These are phyloP conservation scores for Blastobotrys petasosporus DNA, from an alignment of 1,139 yeast genomes.

Conservation along the genomic window DNA sequence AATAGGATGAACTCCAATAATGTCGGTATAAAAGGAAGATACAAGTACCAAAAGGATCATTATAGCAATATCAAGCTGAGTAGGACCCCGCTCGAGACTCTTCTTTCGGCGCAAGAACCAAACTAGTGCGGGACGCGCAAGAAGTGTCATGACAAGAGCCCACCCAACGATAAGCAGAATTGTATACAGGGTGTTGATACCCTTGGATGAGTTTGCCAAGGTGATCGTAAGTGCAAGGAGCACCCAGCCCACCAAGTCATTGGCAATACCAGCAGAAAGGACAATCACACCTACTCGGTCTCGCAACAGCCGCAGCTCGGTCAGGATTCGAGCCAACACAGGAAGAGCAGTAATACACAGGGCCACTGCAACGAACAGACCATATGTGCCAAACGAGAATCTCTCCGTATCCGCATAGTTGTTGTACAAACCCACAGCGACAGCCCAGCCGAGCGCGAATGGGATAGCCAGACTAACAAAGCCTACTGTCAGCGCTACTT, in stretches of 20 bases:
- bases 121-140: constrained; percentile 46
- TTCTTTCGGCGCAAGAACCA: constrained; percentile 43
- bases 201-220: constrained; percentile 63
- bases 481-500: constrained; percentile 62
- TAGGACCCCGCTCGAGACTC: constrained; percentile 56
- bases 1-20: constrained; percentile 75
- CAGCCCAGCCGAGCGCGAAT: constrained; percentile 68
- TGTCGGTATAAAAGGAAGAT: constrained; percentile 72
- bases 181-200: constrained; percentile 63
- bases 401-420: constrained; percentile 26
- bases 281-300: constrained; percentile 76
- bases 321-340: constrained; percentile 68
- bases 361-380: constrained; percentile 75
- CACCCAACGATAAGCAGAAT: constrained; percentile 60
- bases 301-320: constrained; percentile 62
- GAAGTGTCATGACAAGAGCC: constrained; percentile 54
- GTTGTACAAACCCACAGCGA: constrained; percentile 60
- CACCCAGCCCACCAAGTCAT: constrained; percentile 80
- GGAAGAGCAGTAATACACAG: constrained; percentile 82
- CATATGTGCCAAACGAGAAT: constrained; percentile 61
- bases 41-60: constrained; percentile 52
- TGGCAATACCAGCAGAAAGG: constrained; percentile 72
- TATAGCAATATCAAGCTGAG: constrained; percentile 54
- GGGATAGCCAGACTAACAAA: constrained; percentile 66
- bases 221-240: constrained; percentile 69